These are phyloP conservation scores for Fraxinus pennsylvanica DNA, from an alignment of 257 asterid genomes.

Conservation along the genomic window DNA sequence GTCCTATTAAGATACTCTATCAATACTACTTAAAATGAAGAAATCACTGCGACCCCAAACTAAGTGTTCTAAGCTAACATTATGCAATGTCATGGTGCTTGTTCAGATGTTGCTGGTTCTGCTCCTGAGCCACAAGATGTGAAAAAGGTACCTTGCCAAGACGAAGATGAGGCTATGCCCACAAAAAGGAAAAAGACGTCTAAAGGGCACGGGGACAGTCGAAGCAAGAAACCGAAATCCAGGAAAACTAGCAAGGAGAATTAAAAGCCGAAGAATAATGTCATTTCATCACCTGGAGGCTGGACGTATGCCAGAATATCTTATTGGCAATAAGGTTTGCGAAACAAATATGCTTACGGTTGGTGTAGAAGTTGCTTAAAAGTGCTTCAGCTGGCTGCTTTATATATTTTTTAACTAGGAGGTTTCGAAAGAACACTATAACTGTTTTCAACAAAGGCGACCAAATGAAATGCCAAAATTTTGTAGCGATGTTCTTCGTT, in stretches of 20 bases:
- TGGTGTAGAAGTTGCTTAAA: not conserved
- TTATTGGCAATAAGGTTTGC: not conserved
- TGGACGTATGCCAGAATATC: not conserved
- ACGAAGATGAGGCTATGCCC: slow-evolving; percentile 31
- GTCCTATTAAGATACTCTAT: not conserved
- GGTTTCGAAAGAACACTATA: not conserved
- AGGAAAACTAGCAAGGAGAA: slow-evolving; percentile 40
- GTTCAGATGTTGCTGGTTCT: slow-evolving; percentile 21
- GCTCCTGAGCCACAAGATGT: slow-evolving; percentile 33
- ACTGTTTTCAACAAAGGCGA: not conserved
- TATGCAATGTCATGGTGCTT: slow-evolving; percentile 18
- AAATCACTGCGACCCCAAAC: too few species aligned
- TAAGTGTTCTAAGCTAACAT: slow-evolving; percentile 1
- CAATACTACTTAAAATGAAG: not conserved
- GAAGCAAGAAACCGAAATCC: slow-evolving; percentile 45
- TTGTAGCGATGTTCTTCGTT: not conserved
- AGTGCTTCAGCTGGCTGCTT: not conserved
- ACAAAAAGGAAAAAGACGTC: slow-evolving; percentile 44
- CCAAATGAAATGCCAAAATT: not conserved
- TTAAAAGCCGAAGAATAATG: slow-evolving; percentile 28
- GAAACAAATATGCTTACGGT: not conserved
- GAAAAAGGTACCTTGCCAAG: slow-evolving; percentile 22
- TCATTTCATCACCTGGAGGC: not conserved
- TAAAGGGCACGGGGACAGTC: slow-evolving; percentile 29
- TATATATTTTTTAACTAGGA: not conserved